Evolutionary conservation across 768 basidiomycete species (phyloP).

Genomic region (Trichaptum fuscoviolaceum): DNA sequence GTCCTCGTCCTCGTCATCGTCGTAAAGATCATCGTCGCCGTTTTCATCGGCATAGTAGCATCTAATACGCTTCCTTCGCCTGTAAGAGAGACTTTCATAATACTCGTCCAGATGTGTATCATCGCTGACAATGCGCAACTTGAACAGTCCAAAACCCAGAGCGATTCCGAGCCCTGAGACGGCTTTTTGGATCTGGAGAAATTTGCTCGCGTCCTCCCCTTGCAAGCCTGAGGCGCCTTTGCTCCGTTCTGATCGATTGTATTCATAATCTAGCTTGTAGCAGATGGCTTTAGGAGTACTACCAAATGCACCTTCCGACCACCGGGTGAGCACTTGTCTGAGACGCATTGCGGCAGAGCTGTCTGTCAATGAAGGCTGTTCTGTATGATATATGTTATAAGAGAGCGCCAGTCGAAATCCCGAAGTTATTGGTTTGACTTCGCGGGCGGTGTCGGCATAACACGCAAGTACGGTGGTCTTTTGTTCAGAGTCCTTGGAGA

Average conservation of each 20-base stretch:
- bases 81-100: slow-evolving; percentile 9
- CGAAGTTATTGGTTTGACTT: slow-evolving; percentile 42
- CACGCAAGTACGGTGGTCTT: slow-evolving; percentile 39
- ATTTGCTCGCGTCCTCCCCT: too few relatives aligned
- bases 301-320: too few relatives aligned
- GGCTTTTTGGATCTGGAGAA: neutral
- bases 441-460: slow-evolving; percentile 49
- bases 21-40: slow-evolving; percentile 13
- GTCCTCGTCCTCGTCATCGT: slow-evolving; percentile 10
- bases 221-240: too few relatives aligned
- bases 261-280: too few relatives aligned
- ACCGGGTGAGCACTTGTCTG: too few relatives aligned
- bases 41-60: slow-evolving; percentile 14
- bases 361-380: neutral
- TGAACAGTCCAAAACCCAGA: too few relatives aligned
- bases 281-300: too few relatives aligned
- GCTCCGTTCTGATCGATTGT: too few relatives aligned
- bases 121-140: slow-evolving; percentile 5
- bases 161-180: too few relatives aligned
- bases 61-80: neutral
- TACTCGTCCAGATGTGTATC: slow-evolving; percentile 11
- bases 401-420: slow-evolving; percentile 47
- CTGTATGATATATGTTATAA: slow-evolving; percentile 43
- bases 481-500: slow-evolving; percentile 24
- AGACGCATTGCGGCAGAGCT: too few relatives aligned